Evolutionary conservation across 768 basidiomycete species (phyloP).

Genomic region (Russula olivacea): DNA sequence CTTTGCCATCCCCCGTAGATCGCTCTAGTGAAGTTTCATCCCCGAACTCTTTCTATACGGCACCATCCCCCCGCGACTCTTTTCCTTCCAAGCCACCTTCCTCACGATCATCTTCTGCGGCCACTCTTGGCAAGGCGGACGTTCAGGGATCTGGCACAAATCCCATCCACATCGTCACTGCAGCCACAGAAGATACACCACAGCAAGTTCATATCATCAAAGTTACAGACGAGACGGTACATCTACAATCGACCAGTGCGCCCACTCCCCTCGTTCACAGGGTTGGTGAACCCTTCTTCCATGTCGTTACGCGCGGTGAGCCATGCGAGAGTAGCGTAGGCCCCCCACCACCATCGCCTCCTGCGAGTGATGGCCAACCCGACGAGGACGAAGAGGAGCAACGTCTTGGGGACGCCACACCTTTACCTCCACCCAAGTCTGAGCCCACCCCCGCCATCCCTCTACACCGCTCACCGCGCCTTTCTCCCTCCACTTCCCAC

Average conservation of each 20-base stretch:
- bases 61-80: conserved; percentile 9
- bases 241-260: conserved; percentile 37
- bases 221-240: conserved; percentile 45
- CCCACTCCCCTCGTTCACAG: conserved; percentile 33
- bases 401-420: background rate
- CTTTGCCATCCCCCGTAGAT: conserved; percentile 12
- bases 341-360: conserved; percentile 55
- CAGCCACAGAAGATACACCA: conserved; percentile 29
- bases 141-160: conserved; percentile 28
- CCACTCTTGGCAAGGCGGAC: conserved; percentile 13
- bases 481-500: conserved; percentile 19
- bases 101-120: conserved; percentile 21
- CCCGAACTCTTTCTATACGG: conserved; percentile 18
- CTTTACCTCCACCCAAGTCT: conserved; percentile 11
- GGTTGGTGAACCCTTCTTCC: conserved; percentile 34
- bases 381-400: conserved; percentile 16
- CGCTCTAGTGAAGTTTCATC: conserved; percentile 18
- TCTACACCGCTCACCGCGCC: conserved; percentile 3
- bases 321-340: conserved; percentile 34
- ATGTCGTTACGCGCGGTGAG: conserved; percentile 28
- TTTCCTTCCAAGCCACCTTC: conserved; percentile 13
- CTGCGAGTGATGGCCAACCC: conserved; percentile 36
- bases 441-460: conserved; percentile 5
- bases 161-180: conserved; percentile 32
- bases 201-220: conserved; percentile 53